These are phyloP conservation scores for Apiospora koreana DNA, from an alignment of 2,329 filamentous ascomycete species.

Conservation along the genomic window DNA sequence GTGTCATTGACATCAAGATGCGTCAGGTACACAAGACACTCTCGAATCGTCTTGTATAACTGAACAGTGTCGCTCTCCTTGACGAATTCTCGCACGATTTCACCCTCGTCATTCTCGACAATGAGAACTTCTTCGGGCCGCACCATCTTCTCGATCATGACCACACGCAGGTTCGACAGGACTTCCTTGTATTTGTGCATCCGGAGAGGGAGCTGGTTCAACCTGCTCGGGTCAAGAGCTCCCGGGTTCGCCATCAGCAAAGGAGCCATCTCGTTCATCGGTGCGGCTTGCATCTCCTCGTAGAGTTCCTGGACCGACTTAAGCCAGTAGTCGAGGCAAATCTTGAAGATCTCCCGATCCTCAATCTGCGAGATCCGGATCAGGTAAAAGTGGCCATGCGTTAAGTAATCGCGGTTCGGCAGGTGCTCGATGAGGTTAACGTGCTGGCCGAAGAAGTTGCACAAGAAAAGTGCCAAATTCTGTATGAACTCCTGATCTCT, in stretches of 20 bases:
- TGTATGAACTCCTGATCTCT: slow-evolving; percentile 97
- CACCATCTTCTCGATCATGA: slow-evolving; percentile 99
- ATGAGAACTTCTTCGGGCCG: slow-evolving; percentile 96
- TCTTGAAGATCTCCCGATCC: slow-evolving; percentile 99
- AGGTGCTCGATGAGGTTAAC: slow-evolving; percentile 94
- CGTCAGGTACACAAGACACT: slow-evolving; percentile 95
- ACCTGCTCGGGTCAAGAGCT: slow-evolving; percentile 79
- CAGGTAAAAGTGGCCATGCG: slow-evolving; percentile 95
- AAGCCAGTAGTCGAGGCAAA: slow-evolving; percentile 98
- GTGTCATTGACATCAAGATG: slow-evolving; percentile 97
- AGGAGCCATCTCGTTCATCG: slow-evolving; percentile 90
- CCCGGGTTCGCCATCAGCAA: slow-evolving; percentile 83
- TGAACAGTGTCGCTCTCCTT: slow-evolving; percentile 99
- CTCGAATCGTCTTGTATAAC: slow-evolving; percentile 97
- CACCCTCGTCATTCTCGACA: slow-evolving; percentile 99
- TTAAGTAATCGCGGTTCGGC: slow-evolving; percentile 91
- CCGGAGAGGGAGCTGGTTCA: slow-evolving; percentile 87
- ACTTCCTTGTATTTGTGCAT: slow-evolving; percentile 99
- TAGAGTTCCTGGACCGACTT: slow-evolving; percentile 97
- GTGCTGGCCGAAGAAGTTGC: slow-evolving; percentile 95
- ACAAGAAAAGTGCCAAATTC: slow-evolving; percentile 92
- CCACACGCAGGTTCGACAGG: slow-evolving; percentile 87
- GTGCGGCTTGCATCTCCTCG: slow-evolving; percentile 97
- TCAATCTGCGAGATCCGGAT: slow-evolving; percentile 99
- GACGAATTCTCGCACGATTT: slow-evolving; percentile 98